Conservation (phyloP, 495 filamentous ascomycete genomes). For the Penicillium longicatenatum region DNA sequence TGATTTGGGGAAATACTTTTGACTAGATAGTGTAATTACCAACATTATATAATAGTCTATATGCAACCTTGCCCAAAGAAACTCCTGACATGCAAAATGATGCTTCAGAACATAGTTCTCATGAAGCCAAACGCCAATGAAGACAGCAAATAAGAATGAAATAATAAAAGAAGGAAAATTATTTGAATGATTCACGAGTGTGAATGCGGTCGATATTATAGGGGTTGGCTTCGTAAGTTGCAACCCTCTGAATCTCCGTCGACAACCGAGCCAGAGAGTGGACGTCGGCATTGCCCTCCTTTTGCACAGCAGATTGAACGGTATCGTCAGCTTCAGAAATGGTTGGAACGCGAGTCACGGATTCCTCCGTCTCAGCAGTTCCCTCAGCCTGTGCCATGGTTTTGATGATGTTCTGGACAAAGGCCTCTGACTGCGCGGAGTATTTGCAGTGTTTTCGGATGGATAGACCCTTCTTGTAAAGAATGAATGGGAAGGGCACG, state of each 20-base stretch:
- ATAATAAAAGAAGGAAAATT: not conserved
- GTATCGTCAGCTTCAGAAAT: not conserved
- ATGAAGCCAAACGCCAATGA: not conserved
- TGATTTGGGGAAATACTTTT: no score
- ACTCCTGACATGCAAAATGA: conserved; percentile 1
- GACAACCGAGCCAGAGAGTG: conserved; percentile 13
- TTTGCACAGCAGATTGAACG: conserved; percentile 5
- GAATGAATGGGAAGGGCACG: conserved; percentile 72
- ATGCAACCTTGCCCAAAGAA: not conserved
- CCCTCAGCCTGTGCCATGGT: conserved; percentile 1
- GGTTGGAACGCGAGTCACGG: conserved; percentile 1
- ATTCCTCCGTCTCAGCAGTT: not conserved
- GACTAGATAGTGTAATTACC: no score
- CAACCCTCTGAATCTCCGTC: conserved; percentile 16
- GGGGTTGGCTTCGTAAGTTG: conserved; percentile 35
- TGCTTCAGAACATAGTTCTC: not conserved
- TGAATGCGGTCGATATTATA: conserved; percentile 35
- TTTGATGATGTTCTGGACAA: conserved; percentile 28
- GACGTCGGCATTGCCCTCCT: conserved; percentile 11
- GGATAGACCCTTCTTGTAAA: conserved; percentile 60
- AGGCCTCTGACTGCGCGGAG: conserved; percentile 49
- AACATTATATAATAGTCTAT: not conserved
- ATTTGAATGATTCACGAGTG: conserved; percentile 34
- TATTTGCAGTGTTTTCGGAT: conserved; percentile 71
- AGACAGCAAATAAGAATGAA: no score